Percentiles rank a stretch among this genome's conserved stretches.
These are phyloP conservation scores for Neurospora hispaniola DNA, from an alignment of 495 filamentous ascomycete genomes.

Conservation along the genomic window DNA sequence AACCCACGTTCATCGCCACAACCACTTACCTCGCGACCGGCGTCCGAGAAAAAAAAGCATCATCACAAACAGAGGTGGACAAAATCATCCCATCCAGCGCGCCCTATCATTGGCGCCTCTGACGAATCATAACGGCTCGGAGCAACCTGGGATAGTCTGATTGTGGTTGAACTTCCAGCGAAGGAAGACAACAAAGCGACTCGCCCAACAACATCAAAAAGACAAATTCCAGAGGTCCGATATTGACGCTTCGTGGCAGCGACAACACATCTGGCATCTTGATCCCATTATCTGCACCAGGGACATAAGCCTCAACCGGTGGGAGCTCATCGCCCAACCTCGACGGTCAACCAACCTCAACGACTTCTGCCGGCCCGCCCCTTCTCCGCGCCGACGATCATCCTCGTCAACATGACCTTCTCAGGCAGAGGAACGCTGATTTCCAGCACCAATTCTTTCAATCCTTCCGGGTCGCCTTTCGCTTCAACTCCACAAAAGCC, in stretches of 20 bases:
- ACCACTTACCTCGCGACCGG: neutral
- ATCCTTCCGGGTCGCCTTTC: constrained; percentile 33
- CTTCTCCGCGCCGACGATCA: constrained; percentile 55
- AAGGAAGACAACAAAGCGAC: neutral
- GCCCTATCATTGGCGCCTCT: neutral
- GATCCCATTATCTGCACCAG: neutral
- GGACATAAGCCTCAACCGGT: neutral
- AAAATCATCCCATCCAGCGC: neutral
- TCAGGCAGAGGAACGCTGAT: constrained; percentile 40
- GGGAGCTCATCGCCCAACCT: neutral
- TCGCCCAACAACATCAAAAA: neutral
- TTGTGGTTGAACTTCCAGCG: neutral
- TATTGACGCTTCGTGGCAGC: neutral
- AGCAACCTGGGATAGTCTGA: neutral
- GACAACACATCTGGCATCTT: neutral
- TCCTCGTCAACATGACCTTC: constrained; percentile 50
- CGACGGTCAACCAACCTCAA: neutral
- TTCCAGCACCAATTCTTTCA: constrained; percentile 33
- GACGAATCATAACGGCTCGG: neutral
- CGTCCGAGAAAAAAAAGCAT: neutral
- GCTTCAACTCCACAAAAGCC: constrained; percentile 25
- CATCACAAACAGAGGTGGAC: neutral
- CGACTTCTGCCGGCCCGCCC: constrained; percentile 31
- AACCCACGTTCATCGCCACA: neutral
- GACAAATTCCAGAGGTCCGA: neutral